These are phyloP conservation scores for Melanomma pulvis-pyrius DNA, from an alignment of 495 filamentous ascomycete genomes.

Conservation along the genomic window DNA sequence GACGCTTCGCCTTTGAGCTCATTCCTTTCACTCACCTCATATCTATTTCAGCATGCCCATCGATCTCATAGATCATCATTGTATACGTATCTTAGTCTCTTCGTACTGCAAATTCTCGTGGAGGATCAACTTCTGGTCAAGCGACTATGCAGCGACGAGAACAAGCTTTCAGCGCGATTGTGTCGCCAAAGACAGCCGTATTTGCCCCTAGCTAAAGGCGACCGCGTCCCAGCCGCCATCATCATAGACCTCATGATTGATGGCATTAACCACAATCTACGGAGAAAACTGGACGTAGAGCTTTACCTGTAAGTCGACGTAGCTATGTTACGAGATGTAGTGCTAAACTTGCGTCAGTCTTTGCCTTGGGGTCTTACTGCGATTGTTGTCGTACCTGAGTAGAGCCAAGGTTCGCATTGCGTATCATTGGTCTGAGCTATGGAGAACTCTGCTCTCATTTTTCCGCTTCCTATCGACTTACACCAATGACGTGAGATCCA, in stretches of 20 bases:
- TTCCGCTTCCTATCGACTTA: conserved; percentile 91
- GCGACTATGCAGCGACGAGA: conserved; percentile 79
- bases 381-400: conserved; percentile 80
- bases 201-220: conserved; percentile 72
- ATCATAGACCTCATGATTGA: conserved; percentile 87
- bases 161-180: conserved; percentile 72
- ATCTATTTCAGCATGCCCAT: conserved; percentile 90
- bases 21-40: conserved; percentile 88
- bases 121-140: conserved; percentile 87
- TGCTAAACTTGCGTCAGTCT: conserved; percentile 37
- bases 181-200: conserved; percentile 89
- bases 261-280: conserved; percentile 91
- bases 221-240: conserved; percentile 70
- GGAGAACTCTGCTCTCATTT: conserved; percentile 84
- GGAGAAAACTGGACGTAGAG: conserved; percentile 78
- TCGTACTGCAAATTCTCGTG: conserved; percentile 81
- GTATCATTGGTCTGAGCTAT: conserved; percentile 97
- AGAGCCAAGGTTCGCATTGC: conserved; percentile 60
- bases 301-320: conserved; percentile 66
- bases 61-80: conserved; percentile 73
- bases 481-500: conserved; percentile 67
- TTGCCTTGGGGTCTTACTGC: conserved; percentile 76
- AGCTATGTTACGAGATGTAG: neutral
- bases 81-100: conserved; percentile 81
- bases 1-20: conserved; percentile 75